phyloP scores from a whole-genome alignment of 2,329 filamentous ascomycete genomes.

The Huntiella savannae region DNA sequence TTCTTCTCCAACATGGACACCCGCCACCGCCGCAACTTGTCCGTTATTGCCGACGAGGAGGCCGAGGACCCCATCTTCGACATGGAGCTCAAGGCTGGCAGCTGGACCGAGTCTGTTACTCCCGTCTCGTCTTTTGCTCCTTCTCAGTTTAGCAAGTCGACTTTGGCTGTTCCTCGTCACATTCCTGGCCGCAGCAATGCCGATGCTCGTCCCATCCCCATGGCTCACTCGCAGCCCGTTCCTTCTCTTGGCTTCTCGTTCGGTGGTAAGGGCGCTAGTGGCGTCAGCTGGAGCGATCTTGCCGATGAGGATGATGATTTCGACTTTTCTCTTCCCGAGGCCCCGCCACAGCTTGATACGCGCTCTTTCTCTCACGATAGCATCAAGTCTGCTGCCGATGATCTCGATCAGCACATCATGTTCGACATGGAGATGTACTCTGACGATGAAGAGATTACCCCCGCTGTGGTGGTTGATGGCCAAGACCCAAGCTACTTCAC shows the following conservation, averaged over 20 bases:
- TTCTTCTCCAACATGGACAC: slow-evolving; percentile 6
- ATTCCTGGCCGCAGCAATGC: slow-evolving; percentile 6
- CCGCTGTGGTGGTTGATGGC: slow-evolving; percentile 14
- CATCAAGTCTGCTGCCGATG: slow-evolving; percentile 19
- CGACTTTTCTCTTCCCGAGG: slow-evolving; percentile 20
- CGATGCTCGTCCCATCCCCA: slow-evolving; percentile 40
- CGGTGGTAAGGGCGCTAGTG: slow-evolving; percentile 58
- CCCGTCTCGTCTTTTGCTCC: not conserved
- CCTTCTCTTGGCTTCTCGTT: slow-evolving; percentile 63
- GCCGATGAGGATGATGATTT: slow-evolving; percentile 77
- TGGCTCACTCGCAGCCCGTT: slow-evolving; percentile 53
- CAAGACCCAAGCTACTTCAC: slow-evolving; percentile 49
- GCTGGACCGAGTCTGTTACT: slow-evolving; percentile 54
- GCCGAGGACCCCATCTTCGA: slow-evolving; percentile 1
- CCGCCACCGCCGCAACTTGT: slow-evolving; percentile 35
- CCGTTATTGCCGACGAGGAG: slow-evolving; percentile 56
- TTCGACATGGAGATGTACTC: slow-evolving; percentile 17
- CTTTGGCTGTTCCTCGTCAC: slow-evolving; percentile 50
- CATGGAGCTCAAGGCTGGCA: not conserved
- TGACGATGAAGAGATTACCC: slow-evolving; percentile 10
- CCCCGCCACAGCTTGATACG: slow-evolving; percentile 19
- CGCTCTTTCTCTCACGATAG: slow-evolving; percentile 66
- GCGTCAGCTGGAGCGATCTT: slow-evolving; percentile 98
- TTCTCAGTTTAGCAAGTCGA: slow-evolving; percentile 17
- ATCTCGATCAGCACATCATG: slow-evolving; percentile 11